These are phyloP conservation scores for Favolaschia claudopus DNA, from an alignment of 768 basidiomycete species.

Conservation along the genomic window DNA sequence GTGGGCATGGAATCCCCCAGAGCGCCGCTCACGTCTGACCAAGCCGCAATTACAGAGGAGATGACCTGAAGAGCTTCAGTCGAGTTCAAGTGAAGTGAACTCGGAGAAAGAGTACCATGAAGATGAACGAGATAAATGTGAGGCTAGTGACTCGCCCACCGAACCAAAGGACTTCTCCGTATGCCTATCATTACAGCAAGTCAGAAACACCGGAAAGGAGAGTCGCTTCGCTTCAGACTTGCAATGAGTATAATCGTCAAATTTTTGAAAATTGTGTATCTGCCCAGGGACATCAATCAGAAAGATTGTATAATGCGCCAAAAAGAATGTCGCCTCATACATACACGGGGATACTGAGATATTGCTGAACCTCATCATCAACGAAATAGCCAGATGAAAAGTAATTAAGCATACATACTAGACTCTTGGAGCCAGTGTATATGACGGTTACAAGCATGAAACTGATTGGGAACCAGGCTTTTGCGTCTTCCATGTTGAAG, in stretches of 20 bases:
- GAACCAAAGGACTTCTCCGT: conserved; percentile 98
- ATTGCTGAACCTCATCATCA: conserved; percentile 70
- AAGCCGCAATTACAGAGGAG: conserved; percentile 97
- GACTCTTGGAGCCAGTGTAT: conserved; percentile 96
- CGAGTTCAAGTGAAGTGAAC: not conserved
- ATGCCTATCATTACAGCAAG: conserved; percentile 74
- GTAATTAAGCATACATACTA: conserved; percentile 62
- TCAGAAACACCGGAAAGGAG: conserved; percentile 5
- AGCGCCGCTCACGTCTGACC: conserved; percentile 77
- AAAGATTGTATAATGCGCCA: not conserved
- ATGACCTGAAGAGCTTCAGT: conserved; percentile 62
- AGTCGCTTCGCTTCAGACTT: conserved; percentile 36
- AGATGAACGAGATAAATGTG: conserved; percentile 86
- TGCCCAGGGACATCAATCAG: not conserved
- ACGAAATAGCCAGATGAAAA: not conserved
- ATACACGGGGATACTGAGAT: conserved; percentile 88
- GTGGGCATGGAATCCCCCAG: conserved; percentile 45
- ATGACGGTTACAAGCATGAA: conserved; percentile 92
- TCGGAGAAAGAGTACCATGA: conserved; percentile 72
- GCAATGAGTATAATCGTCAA: conserved; percentile 99
- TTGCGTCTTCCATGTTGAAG: conserved; percentile 85
- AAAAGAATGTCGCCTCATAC: not conserved
- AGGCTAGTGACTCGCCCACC: conserved; percentile 87
- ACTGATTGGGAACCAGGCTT: conserved; percentile 94
- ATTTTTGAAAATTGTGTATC: conserved; percentile 99